Evolutionary conservation across 2,329 filamentous ascomycete genomes (phyloP).

Genomic region (Immersiporthe knoxdaviesiana): DNA sequence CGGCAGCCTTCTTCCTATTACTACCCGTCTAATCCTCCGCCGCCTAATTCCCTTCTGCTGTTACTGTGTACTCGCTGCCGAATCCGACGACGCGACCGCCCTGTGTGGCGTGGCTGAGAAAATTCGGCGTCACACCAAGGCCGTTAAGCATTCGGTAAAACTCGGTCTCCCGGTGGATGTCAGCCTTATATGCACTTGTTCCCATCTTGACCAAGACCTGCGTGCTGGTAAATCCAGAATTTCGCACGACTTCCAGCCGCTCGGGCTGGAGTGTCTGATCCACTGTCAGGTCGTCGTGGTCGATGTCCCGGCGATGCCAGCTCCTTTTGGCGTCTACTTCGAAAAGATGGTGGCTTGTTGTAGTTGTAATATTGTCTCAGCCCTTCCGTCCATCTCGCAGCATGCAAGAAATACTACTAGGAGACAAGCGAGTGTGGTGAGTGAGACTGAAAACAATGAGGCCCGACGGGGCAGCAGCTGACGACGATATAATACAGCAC

Average conservation of each 20-base stretch:
- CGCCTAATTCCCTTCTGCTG: not conserved
- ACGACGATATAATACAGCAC: not conserved
- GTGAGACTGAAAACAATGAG: not conserved
- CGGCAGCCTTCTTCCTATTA: constrained; percentile 20
- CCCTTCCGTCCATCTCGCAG: not conserved
- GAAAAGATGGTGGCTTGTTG: not conserved
- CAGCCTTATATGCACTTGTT: not conserved
- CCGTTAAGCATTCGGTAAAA: constrained; percentile 26
- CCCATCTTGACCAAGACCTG: constrained; percentile 28
- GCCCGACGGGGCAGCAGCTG: not conserved
- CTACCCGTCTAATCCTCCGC: not conserved
- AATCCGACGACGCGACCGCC: constrained; percentile 22
- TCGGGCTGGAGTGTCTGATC: constrained; percentile 24
- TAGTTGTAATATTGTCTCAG: not conserved
- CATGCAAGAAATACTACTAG: not conserved
- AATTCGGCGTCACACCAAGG: constrained; percentile 17
- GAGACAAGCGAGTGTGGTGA: not conserved
- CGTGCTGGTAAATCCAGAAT: constrained; percentile 17
- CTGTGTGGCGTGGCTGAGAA: constrained; percentile 27
- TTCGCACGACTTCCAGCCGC: constrained; percentile 26
- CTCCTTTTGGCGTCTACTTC: not conserved
- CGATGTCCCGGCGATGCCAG: constrained; percentile 19
- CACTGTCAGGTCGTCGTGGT: constrained; percentile 14
- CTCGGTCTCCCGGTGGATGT: constrained; percentile 20
- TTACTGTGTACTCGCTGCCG: constrained; percentile 24